Evolutionary conservation across 306 rosid genomes (phyloP), one percentile per base, ranked within the genome.

Genomic region (Ceratonia siliqua): DNA sequence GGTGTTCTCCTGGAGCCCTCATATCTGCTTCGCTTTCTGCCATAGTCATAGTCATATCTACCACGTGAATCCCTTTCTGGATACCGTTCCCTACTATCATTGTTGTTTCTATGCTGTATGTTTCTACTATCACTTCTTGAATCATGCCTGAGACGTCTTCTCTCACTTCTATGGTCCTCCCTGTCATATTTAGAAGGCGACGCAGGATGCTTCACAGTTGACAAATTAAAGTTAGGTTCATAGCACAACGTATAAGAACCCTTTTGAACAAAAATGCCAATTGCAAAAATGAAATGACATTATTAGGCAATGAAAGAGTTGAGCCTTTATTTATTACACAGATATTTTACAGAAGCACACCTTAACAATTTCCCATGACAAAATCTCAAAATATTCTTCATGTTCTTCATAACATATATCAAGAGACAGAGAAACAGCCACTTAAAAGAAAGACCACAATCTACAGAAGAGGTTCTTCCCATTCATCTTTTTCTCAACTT

Each of bases 1-100:
- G 97, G 89, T 41, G 90, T 87, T 86, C 94, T 85, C 75, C 85
- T 86, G 72, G 98, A 87, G 79, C 85, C 79, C 64, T 91, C 97
- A 64, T 87, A 82, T 91, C 92, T 87, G 78, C 75, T 79, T 70
- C 87, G 84, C 78, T 87, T 94, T 68, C 91, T 87, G 54, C 63
- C 85, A 74, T 80, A 62, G 36, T 83, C 91, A 79, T 17, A 81
- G 66, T 85, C 94, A 75, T 89, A 82, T 76, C 91, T 86, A 18
- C 81, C 79, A 69, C 62, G 88, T 35, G 88, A 82, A 78, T 83
- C 90, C 84, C 88, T 88, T 78, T 88, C 88, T 63, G 71, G 71
- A 86, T 89, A 78, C 57, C 74, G 74, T 46, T 85, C 90, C 72
- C 25, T 85, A 80, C 80, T 79, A 21, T 81, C 91, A 78, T 69